Evolutionary conservation across 495 filamentous ascomycete species (phyloP).

Genomic region (Talaromyces borbonicus): DNA sequence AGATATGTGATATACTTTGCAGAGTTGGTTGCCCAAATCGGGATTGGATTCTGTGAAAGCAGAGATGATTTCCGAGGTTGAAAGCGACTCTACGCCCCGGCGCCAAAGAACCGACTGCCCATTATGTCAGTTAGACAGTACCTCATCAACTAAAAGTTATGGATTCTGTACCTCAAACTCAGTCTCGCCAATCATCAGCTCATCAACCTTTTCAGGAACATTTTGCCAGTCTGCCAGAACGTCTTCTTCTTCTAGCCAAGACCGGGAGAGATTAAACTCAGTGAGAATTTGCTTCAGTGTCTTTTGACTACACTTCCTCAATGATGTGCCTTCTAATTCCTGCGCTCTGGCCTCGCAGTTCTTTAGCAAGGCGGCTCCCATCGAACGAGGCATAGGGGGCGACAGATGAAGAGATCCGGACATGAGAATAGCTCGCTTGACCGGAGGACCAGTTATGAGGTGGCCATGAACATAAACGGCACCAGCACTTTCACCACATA

Average conservation of each 20-base stretch:
- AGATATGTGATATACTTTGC: slow-evolving; percentile 28
- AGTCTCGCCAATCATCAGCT: slow-evolving; percentile 31
- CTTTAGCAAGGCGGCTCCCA: slow-evolving; percentile 21
- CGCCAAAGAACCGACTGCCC: slow-evolving; percentile 31
- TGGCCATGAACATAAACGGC: slow-evolving; percentile 32
- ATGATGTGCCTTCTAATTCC: slow-evolving; percentile 19
- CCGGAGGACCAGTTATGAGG: slow-evolving; percentile 26
- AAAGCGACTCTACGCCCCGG: slow-evolving; percentile 25
- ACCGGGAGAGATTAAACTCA: slow-evolving; percentile 29
- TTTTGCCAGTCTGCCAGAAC: slow-evolving; percentile 24
- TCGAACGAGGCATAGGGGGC: slow-evolving; percentile 22
- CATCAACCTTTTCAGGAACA: slow-evolving; percentile 24
- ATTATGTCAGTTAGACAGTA: neutral
- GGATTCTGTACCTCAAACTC: slow-evolving; percentile 25
- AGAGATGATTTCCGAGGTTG: slow-evolving; percentile 19
- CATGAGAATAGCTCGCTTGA: slow-evolving; percentile 26
- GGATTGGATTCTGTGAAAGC: slow-evolving; percentile 22
- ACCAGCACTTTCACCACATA: slow-evolving; percentile 31
- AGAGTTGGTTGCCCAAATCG: slow-evolving; percentile 21
- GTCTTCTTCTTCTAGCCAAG: slow-evolving; percentile 31
- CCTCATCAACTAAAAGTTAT: neutral
- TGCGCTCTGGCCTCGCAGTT: slow-evolving; percentile 20
- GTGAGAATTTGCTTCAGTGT: slow-evolving; percentile 21
- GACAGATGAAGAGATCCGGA: slow-evolving; percentile 29
- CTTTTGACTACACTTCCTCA: slow-evolving; percentile 18